Evolutionary conservation across 164 flowering plant genomes (phyloP).

Genomic region (Kalanchoe fedtschenkoi): DNA sequence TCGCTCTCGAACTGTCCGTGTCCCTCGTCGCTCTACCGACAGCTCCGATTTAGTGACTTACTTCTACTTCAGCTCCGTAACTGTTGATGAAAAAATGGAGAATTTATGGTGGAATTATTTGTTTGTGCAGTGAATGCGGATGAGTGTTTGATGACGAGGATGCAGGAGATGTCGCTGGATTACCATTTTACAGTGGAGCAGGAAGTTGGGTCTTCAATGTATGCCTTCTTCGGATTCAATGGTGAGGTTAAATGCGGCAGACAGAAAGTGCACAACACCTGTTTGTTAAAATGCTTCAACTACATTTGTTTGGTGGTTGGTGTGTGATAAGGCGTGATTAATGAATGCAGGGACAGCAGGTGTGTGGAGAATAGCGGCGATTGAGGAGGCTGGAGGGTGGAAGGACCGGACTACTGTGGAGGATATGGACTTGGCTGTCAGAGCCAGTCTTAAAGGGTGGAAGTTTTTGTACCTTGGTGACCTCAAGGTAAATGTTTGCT

Average conservation of each 20-base stretch:
- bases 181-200: constrained; percentile 74
- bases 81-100: background rate
- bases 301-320: background rate
- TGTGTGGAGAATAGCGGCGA: constrained; percentile 49
- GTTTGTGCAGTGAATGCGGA: constrained; percentile 41
- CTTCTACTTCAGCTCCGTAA: background rate
- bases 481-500: constrained; percentile 23
- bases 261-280: background rate
- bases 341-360: constrained; percentile 45
- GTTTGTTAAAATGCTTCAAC: constrained; percentile 3
- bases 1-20: background rate
- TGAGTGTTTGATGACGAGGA: constrained; percentile 63
- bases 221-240: constrained; percentile 66
- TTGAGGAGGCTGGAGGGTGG: constrained; percentile 62
- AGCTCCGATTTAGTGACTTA: background rate
- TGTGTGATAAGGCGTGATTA: too few relatives aligned
- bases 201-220: constrained; percentile 56
- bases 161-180: constrained; percentile 75
- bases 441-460: constrained; percentile 67
- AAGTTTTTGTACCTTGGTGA: constrained; percentile 37
- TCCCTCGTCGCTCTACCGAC: background rate
- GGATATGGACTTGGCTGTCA: constrained; percentile 59
- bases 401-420: constrained; percentile 60
- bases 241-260: constrained; percentile 35
- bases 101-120: constrained; percentile 4